Evolutionary conservation across 1,139 yeast genomes (phyloP).

Genomic region (Yamadazyma buinensis): DNA sequence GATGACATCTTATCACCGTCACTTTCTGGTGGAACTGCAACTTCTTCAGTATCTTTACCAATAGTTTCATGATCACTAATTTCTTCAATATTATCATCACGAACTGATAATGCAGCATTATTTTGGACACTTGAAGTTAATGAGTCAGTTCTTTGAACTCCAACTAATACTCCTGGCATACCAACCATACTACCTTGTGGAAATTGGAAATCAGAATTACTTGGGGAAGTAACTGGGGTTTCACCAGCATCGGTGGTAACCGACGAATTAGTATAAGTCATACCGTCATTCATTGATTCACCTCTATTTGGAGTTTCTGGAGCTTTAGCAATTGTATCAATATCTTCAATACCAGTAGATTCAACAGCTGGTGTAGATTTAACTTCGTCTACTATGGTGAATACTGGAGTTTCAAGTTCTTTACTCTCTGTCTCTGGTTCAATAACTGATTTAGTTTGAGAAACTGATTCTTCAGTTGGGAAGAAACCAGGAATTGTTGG

Average conservation of each 20-base stretch:
- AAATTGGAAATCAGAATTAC: slow-evolving; percentile 50
- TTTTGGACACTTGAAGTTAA: slow-evolving; percentile 88
- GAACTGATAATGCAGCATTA: slow-evolving; percentile 85
- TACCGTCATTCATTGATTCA: slow-evolving; percentile 21
- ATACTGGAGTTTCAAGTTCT: slow-evolving; percentile 7
- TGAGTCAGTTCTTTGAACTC: slow-evolving; percentile 64
- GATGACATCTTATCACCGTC: slow-evolving; percentile 44
- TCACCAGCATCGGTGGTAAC: slow-evolving; percentile 37
- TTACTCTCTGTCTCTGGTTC: background rate
- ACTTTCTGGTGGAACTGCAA: slow-evolving; percentile 15
- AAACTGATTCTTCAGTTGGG: background rate
- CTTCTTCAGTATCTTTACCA: slow-evolving; percentile 22
- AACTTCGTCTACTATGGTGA: slow-evolving; percentile 24
- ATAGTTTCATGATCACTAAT: slow-evolving; percentile 60
- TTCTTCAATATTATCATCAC: slow-evolving; percentile 66
- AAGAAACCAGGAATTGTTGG: background rate
- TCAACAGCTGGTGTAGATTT: slow-evolving; percentile 22
- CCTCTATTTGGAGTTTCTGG: slow-evolving; percentile 12
- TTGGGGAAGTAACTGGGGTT: slow-evolving; percentile 58
- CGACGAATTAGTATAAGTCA: slow-evolving; percentile 37
- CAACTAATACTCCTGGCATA: slow-evolving; percentile 46
- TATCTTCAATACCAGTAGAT: slow-evolving; percentile 27
- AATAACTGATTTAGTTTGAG: background rate
- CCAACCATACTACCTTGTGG: slow-evolving; percentile 52
- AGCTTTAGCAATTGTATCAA: slow-evolving; percentile 11